Conservation (phyloP, 2,329 filamentous ascomycete genomes). For the Berkeleyomyces rouxiae region DNA sequence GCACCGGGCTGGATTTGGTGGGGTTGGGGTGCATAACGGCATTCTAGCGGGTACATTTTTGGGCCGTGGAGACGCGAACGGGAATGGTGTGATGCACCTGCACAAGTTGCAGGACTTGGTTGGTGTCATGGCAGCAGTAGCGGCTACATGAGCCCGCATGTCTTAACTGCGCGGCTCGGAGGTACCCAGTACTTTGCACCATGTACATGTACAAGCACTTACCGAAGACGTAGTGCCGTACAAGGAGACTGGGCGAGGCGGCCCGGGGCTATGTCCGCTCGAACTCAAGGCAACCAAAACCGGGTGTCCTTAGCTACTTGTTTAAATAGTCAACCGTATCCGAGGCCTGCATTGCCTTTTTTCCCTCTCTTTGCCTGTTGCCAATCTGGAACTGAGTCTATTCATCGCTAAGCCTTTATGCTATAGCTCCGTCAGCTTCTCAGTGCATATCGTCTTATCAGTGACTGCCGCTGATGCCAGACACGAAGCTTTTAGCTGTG, state of each 20-base stretch:
- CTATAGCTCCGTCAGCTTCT: not conserved
- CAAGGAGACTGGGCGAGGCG: not conserved
- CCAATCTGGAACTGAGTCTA: not conserved
- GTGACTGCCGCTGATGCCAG: not conserved
- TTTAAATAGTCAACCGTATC: not conserved
- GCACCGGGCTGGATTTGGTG: not conserved
- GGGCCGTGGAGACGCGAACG: not conserved
- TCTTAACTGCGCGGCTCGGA: not conserved
- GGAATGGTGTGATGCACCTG: not conserved
- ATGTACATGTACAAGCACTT: not conserved
- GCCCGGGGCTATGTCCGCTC: not conserved
- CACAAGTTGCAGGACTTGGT: not conserved
- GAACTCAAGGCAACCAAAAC: not conserved
- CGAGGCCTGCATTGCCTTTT: not conserved
- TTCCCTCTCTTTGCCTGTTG: not conserved
- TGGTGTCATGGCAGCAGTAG: not conserved
- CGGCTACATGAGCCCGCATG: not conserved
- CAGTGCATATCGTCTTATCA: constrained; percentile 1
- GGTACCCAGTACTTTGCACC: not conserved
- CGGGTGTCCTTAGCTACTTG: not conserved
- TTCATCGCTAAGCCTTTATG: not conserved
- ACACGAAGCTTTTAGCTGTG: not conserved
- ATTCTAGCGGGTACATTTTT: not conserved
- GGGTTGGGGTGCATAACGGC: not conserved
- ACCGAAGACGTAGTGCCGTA: not conserved